Evolutionary conservation across 2,329 filamentous ascomycete species (phyloP).

Genomic region (Stachybotrys elegans): DNA sequence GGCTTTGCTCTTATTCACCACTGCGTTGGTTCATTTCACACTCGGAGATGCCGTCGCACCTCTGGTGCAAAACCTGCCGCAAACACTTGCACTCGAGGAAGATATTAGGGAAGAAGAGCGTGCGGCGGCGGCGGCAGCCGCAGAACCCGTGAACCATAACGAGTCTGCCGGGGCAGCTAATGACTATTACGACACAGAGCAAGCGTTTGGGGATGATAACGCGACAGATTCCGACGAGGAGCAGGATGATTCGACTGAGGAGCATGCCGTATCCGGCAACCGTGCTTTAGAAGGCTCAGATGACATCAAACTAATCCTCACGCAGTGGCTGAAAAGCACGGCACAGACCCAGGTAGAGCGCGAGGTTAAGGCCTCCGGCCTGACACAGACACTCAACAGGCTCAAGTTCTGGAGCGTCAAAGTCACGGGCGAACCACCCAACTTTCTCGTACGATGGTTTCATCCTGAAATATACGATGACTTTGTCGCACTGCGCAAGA

Average conservation of each 20-base stretch:
- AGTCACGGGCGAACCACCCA: constrained; percentile 27
- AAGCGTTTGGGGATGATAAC: constrained; percentile 29
- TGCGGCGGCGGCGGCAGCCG: constrained; percentile 35
- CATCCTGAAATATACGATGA: constrained; percentile 73
- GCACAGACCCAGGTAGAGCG: constrained; percentile 27
- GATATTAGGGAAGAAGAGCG: constrained; percentile 39
- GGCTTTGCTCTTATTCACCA: constrained; percentile 71
- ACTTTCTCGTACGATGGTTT: constrained; percentile 62
- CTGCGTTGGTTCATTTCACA: constrained; percentile 68
- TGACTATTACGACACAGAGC: constrained; percentile 28
- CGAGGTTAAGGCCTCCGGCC: constrained; percentile 17
- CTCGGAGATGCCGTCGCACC: constrained; percentile 71
- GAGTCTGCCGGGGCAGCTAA: constrained; percentile 21
- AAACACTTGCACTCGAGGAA: constrained; percentile 57
- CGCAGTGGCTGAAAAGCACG: constrained; percentile 30
- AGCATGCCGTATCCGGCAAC: constrained; percentile 18
- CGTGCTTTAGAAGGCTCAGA: constrained; percentile 34
- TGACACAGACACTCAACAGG: constrained; percentile 20
- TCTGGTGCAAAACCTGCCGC: constrained; percentile 72
- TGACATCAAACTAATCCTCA: constrained; percentile 24
- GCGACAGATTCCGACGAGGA: constrained; percentile 21
- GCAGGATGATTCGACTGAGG: constrained; percentile 14
- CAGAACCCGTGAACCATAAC: constrained; percentile 15
- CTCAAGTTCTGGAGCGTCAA: constrained; percentile 19
- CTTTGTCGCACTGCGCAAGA: constrained; percentile 63